Evolutionary conservation across 129 eudicot species (phyloP).

Genomic region (Pittosporum tobira): DNA sequence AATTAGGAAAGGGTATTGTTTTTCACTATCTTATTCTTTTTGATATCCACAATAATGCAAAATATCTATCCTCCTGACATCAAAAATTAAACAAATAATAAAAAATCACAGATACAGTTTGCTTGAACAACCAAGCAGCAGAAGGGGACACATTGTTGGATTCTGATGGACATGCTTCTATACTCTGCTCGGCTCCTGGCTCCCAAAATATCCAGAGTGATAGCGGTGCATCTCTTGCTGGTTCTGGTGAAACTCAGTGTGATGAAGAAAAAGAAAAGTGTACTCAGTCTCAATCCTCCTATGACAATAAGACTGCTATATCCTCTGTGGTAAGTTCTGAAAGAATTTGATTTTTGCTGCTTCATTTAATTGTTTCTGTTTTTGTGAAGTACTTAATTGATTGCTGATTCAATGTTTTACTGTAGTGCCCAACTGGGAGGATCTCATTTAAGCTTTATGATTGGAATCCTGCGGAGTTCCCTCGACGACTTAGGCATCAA

Average conservation of each 20-base stretch:
- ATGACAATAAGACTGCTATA: slow-evolving; percentile 58
- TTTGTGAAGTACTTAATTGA: neutral
- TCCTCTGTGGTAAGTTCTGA: slow-evolving; percentile 57
- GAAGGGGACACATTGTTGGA: slow-evolving; percentile 43
- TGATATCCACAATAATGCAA: neutral
- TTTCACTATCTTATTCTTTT: neutral
- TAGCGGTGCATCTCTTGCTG: slow-evolving; percentile 38
- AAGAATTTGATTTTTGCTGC: slow-evolving; percentile 5
- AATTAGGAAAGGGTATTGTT: slow-evolving; percentile 53
- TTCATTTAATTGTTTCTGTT: neutral
- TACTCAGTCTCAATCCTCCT: slow-evolving; percentile 44
- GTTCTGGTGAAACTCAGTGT: slow-evolving; percentile 49
- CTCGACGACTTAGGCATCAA: slow-evolving; percentile 89
- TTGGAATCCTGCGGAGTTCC: slow-evolving; percentile 99
- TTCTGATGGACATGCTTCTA: slow-evolving; percentile 31
- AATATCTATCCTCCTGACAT: too few species aligned
- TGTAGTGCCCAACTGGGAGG: slow-evolving; percentile 88
- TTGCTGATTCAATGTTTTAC: slow-evolving; percentile 8
- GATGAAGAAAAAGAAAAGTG: slow-evolving; percentile 59
- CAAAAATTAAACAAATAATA: too few species aligned
- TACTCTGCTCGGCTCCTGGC: slow-evolving; percentile 29
- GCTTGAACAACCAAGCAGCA: slow-evolving; percentile 34
- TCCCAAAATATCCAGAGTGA: slow-evolving; percentile 46
- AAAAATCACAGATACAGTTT: slow-evolving; percentile 33
- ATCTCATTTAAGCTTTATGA: slow-evolving; percentile 95